Conservation (phyloP, 331 rosid species). For the Acacia pycnantha region DNA sequence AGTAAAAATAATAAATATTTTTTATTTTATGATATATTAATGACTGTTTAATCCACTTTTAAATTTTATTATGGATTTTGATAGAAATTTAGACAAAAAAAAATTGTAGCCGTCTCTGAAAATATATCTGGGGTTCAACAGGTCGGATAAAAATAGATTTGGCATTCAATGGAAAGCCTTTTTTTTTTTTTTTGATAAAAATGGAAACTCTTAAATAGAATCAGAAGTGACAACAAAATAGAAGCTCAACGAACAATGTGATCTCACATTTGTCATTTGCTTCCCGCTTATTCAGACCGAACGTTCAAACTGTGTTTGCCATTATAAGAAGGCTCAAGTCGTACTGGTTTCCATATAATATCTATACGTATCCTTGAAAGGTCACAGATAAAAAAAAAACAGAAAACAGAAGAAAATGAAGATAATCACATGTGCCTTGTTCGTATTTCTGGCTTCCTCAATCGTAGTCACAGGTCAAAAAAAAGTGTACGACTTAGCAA, state of each 20-base stretch:
- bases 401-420: not conserved
- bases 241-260: not conserved
- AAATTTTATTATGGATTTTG: too few species aligned
- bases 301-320: not conserved
- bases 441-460: not conserved
- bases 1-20: too few species aligned
- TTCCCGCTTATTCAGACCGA: not conserved
- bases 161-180: not conserved
- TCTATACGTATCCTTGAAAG: not conserved
- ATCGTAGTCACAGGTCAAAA: not conserved
- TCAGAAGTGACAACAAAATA: not conserved
- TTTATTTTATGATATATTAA: too few species aligned
- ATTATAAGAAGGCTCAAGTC: not conserved
- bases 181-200: too few species aligned
- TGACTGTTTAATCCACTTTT: too few species aligned
- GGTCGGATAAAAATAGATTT: not conserved
- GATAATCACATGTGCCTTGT: not conserved
- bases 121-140: not conserved
- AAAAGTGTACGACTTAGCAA: conserved; percentile 24
- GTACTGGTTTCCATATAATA: not conserved
- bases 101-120: not conserved
- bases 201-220: not conserved
- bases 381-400: not conserved
- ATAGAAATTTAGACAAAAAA: too few species aligned
- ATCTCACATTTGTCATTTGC: not conserved